Evolutionary conservation across 306 rosid genomes (phyloP).

Genomic region (Citrullus colocynthis): DNA sequence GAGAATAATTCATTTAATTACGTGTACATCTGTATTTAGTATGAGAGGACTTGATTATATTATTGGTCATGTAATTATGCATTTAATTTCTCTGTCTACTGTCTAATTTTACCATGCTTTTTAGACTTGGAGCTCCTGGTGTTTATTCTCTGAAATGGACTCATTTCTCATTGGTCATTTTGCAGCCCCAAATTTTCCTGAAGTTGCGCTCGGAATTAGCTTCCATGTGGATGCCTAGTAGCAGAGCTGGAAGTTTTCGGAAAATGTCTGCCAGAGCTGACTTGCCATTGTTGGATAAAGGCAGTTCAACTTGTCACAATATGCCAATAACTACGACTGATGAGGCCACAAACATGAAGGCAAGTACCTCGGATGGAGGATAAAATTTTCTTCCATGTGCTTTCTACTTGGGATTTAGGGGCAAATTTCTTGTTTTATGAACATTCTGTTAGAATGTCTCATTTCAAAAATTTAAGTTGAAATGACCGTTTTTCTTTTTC

Average conservation of each 20-base stretch:
- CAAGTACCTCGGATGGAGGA: constrained; percentile 13
- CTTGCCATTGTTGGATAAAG: constrained; percentile 25
- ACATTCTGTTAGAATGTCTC: neutral
- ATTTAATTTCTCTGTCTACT: neutral
- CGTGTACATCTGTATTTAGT: neutral
- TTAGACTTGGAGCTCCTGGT: neutral
- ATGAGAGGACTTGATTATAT: neutral
- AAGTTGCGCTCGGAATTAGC: constrained; percentile 87
- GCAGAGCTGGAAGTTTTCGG: constrained; percentile 39
- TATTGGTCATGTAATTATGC: neutral
- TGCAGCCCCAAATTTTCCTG: constrained; percentile 79
- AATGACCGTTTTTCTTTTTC: neutral
- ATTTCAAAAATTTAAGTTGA: neutral
- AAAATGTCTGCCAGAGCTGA: constrained; percentile 36
- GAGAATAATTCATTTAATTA: neutral
- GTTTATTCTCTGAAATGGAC: neutral
- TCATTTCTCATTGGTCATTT: constrained; percentile 15
- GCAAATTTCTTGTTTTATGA: neutral
- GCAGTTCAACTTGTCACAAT: constrained; percentile 23
- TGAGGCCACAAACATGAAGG: constrained; percentile 66
- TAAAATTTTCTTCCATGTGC: neutral
- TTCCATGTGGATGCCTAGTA: constrained; percentile 69
- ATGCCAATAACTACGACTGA: constrained; percentile 36
- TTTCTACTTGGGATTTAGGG: neutral
- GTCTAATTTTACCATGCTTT: neutral